phyloP scores from a whole-genome alignment of 1,139 yeast genomes.

The Pichia sp. region DNA sequence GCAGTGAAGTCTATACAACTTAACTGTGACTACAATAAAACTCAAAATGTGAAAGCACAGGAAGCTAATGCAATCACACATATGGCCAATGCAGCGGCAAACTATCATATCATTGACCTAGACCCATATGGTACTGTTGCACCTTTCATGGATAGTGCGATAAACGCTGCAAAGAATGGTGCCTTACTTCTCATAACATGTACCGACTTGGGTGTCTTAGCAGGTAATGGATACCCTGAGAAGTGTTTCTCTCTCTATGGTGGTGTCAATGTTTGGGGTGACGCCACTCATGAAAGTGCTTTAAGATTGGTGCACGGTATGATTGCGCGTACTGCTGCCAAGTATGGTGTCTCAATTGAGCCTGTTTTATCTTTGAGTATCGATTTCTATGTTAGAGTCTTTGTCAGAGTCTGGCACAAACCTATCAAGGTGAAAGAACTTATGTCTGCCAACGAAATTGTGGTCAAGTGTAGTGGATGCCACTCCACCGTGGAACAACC shows the following conservation, averaged over 20 bases:
- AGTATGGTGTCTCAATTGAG: conserved; percentile 78
- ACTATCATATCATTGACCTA: conserved; percentile 78
- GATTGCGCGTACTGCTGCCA: conserved; percentile 80
- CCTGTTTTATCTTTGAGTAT: conserved; percentile 81
- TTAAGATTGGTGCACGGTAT: conserved; percentile 71
- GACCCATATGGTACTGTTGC: conserved; percentile 98
- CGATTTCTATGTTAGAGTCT: conserved; percentile 86
- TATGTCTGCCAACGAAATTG: conserved; percentile 67
- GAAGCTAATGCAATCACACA: conserved; percentile 83
- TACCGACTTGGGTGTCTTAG: conserved; percentile 92
- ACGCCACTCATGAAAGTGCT: conserved; percentile 90
- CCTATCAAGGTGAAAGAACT: conserved; percentile 76
- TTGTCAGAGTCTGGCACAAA: conserved; percentile 66
- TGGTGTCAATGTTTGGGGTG: conserved; percentile 78
- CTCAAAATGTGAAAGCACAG: conserved; percentile 53
- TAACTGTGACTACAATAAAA: conserved; percentile 62
- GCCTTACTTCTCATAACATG: conserved; percentile 88
- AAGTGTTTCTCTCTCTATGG: conserved; percentile 94
- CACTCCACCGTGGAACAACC: conserved; percentile 65
- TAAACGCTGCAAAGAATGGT: conserved; percentile 71
- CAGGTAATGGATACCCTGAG: conserved; percentile 95
- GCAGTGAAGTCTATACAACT: conserved; percentile 80
- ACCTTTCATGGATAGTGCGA: conserved; percentile 87
- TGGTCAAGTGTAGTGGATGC: conserved; percentile 86
- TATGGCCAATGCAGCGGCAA: conserved; percentile 46